These are phyloP conservation scores for Malus sieversii DNA, from an alignment of 306 rosid species.

Conservation along the genomic window DNA sequence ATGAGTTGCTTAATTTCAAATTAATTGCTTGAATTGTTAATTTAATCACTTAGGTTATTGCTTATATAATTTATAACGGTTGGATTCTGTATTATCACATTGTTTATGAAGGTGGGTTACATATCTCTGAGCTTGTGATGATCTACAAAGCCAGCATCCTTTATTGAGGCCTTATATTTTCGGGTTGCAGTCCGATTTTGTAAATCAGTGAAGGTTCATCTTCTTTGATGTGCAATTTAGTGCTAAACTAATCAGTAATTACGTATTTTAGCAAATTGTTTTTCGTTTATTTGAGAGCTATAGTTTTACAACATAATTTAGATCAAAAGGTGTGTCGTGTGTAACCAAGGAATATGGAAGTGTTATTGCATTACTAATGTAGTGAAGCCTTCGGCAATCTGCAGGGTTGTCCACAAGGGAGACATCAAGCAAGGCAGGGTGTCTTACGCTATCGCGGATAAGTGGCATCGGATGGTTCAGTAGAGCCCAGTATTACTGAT, in stretches of 20 bases:
- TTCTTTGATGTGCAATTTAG: not conserved
- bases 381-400: not conserved
- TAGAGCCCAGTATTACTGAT: constrained; percentile 8
- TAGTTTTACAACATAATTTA: not conserved
- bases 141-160: not conserved
- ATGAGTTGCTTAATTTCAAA: not conserved
- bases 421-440: constrained; percentile 11
- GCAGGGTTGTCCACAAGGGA: constrained; percentile 22
- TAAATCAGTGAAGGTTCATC: not conserved
- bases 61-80: not conserved
- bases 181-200: not conserved
- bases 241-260: not conserved
- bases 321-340: not conserved
- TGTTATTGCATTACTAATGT: not conserved
- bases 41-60: not conserved
- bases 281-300: not conserved
- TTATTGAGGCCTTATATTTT: not conserved
- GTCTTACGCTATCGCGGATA: constrained; percentile 20
- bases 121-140: not conserved
- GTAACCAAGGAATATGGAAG: not conserved
- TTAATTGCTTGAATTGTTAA: not conserved
- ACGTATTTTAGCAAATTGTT: not conserved
- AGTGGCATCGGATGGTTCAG: constrained; percentile 30
- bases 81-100: not conserved
- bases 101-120: not conserved